Percentiles rank a stretch among this genome's conserved stretches.
Evolutionary conservation across 2,329 filamentous ascomycete species (phyloP).

Genomic region (Proliferodiscus dingleyae): DNA sequence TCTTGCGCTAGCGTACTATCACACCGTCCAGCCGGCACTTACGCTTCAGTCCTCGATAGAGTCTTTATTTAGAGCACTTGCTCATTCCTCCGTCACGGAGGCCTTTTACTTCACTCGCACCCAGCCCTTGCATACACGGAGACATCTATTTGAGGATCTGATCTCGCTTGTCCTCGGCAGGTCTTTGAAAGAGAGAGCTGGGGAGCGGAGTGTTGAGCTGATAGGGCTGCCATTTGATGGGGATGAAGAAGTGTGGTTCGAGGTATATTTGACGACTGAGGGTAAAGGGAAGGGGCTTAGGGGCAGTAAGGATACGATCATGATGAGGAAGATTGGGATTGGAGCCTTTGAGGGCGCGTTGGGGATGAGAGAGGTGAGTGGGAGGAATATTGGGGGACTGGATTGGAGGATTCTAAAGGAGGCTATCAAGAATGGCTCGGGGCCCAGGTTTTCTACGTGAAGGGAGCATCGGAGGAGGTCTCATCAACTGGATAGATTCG

Average conservation of each 20-base stretch:
- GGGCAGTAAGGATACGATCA: slow-evolving; percentile 65
- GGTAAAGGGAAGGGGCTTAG: slow-evolving; percentile 60
- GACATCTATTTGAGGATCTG: slow-evolving; percentile 62
- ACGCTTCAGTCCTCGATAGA: slow-evolving; percentile 56
- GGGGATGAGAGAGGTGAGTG: slow-evolving; percentile 35
- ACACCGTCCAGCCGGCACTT: slow-evolving; percentile 70
- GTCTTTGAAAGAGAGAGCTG: slow-evolving; percentile 36
- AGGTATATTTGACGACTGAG: slow-evolving; percentile 60
- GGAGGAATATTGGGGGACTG: slow-evolving; percentile 23
- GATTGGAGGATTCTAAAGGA: slow-evolving; percentile 28
- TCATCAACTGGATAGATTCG: too few relatives aligned
- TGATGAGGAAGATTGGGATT: slow-evolving; percentile 67
- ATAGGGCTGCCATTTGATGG: slow-evolving; percentile 67
- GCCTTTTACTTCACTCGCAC: slow-evolving; percentile 69
- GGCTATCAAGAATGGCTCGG: slow-evolving; percentile 28
- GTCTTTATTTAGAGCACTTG: slow-evolving; percentile 65
- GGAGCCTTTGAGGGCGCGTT: slow-evolving; percentile 51
- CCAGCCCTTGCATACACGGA: slow-evolving; percentile 56
- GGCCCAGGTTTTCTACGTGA: slow-evolving; percentile 16
- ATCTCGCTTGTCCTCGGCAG: slow-evolving; percentile 52
- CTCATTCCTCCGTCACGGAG: slow-evolving; percentile 62
- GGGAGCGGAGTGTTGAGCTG: slow-evolving; percentile 61
- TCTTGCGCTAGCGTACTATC: slow-evolving; percentile 72
- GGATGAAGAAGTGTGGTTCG: slow-evolving; percentile 70
- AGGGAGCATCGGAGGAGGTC: not conserved